Conservation (phyloP, 2,329 filamentous ascomycete species). For the Fusarium hostae region DNA sequence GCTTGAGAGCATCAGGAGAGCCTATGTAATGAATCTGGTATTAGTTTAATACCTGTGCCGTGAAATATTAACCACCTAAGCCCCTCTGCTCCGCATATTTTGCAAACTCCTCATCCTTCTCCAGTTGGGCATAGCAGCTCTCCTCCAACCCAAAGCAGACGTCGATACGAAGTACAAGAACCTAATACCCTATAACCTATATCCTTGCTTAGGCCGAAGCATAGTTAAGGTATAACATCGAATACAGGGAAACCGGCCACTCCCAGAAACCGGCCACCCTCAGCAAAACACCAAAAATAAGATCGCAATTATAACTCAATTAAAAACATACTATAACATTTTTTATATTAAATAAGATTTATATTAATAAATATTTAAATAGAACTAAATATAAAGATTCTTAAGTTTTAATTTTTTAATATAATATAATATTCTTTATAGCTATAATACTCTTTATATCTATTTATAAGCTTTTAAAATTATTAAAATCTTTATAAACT, state of each 20-base stretch:
- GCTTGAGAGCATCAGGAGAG: background rate
- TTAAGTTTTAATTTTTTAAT: background rate
- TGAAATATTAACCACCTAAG: background rate
- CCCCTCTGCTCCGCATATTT: constrained; percentile 2
- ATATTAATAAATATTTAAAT: background rate
- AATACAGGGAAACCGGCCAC: too few species aligned
- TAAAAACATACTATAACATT: too few species aligned
- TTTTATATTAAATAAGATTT: too few species aligned
- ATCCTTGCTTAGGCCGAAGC: too few species aligned
- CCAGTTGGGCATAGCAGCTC: background rate
- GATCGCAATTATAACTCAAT: too few species aligned
- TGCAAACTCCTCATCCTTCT: constrained; percentile 7
- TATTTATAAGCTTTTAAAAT: background rate
- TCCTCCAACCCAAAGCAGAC: constrained; percentile 17
- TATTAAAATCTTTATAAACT: background rate
- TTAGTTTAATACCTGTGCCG: background rate
- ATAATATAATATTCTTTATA: background rate
- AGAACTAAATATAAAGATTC: background rate
- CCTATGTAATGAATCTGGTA: fast-evolving
- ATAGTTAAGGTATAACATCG: background rate
- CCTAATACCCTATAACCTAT: too few species aligned
- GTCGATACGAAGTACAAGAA: constrained; percentile 3
- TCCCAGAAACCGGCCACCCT: too few species aligned
- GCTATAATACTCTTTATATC: background rate
- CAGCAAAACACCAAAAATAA: too few species aligned